These are phyloP conservation scores for Alternaria infectoria DNA, from an alignment of 2,329 filamentous ascomycete species.

Conservation along the genomic window DNA sequence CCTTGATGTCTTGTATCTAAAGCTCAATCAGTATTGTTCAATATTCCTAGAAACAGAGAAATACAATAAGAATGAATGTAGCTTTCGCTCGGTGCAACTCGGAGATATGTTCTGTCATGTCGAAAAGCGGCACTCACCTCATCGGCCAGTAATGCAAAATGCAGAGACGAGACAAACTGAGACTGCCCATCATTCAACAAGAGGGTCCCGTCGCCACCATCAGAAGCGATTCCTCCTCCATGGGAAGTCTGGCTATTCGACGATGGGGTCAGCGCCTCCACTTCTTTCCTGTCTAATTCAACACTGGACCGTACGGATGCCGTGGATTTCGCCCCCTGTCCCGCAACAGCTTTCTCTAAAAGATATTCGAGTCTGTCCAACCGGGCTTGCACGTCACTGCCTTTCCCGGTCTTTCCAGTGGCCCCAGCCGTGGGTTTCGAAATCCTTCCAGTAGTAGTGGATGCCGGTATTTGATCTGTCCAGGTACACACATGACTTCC, in stretches of 20 bases:
- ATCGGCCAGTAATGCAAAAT: constrained; percentile 48
- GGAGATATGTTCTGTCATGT: not conserved
- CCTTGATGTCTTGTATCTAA: constrained; percentile 50
- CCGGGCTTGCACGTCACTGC: constrained; percentile 43
- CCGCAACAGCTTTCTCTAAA: constrained; percentile 42
- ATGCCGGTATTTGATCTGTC: constrained; percentile 36
- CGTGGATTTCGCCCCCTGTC: constrained; percentile 19
- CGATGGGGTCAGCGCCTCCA: constrained; percentile 36
- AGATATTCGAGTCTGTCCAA: constrained; percentile 47
- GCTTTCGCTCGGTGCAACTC: not conserved
- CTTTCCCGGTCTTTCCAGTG: constrained; percentile 31
- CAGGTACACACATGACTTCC: constrained; percentile 47
- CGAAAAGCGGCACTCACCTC: constrained; percentile 36
- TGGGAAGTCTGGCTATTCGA: constrained; percentile 43
- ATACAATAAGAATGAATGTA: not conserved
- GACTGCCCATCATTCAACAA: constrained; percentile 46
- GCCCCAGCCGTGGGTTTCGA: constrained; percentile 29
- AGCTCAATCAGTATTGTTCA: not conserved
- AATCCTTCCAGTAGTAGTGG: constrained; percentile 28
- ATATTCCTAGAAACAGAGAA: not conserved
- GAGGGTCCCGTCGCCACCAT: constrained; percentile 45
- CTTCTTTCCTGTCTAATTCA: constrained; percentile 29
- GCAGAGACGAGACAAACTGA: constrained; percentile 50
- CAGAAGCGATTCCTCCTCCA: constrained; percentile 44
- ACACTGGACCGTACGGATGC: constrained; percentile 23